Conservation (phyloP, 768 basidiomycete species). For the Leccinum fibrillosum region DNA sequence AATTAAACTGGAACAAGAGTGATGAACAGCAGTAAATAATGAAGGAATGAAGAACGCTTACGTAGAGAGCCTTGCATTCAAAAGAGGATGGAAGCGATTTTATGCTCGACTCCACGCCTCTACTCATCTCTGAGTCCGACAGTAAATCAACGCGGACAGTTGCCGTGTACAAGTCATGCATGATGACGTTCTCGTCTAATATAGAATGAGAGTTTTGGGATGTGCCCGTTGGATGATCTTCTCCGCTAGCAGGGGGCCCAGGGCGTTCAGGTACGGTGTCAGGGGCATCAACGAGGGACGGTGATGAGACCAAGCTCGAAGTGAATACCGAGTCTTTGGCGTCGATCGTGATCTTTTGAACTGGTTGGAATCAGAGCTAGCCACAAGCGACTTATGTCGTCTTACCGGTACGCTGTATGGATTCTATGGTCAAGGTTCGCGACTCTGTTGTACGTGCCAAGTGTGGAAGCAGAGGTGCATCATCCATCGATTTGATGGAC, state of each 20-base stretch:
- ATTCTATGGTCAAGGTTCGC: neutral
- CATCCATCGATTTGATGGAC: neutral
- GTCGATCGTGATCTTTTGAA: constrained; percentile 9
- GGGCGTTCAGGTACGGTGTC: neutral
- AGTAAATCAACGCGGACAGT: neutral
- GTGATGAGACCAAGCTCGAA: neutral
- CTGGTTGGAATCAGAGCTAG: constrained; percentile 2
- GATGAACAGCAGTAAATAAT: neutral
- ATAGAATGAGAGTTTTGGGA: neutral
- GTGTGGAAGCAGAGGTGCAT: constrained; percentile 1
- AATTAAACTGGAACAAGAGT: constrained; percentile 7
- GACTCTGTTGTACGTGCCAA: neutral
- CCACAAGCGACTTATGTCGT: neutral
- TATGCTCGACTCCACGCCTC: constrained; percentile 4
- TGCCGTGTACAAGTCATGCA: constrained; percentile 15
- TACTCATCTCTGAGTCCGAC: constrained; percentile 7
- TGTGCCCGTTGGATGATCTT: neutral
- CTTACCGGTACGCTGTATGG: constrained; percentile 9
- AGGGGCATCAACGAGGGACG: neutral
- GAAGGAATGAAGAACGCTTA: neutral
- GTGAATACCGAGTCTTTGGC: constrained; percentile 2
- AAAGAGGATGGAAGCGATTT: constrained; percentile 7
- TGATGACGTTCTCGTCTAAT: neutral
- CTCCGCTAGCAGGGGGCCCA: neutral
- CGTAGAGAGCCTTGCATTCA: constrained; percentile 10